Evolutionary conservation across 306 rosid species (phyloP), one percentile per base, ranked within the genome.

Genomic region (Spatholobus suberectus): DNA sequence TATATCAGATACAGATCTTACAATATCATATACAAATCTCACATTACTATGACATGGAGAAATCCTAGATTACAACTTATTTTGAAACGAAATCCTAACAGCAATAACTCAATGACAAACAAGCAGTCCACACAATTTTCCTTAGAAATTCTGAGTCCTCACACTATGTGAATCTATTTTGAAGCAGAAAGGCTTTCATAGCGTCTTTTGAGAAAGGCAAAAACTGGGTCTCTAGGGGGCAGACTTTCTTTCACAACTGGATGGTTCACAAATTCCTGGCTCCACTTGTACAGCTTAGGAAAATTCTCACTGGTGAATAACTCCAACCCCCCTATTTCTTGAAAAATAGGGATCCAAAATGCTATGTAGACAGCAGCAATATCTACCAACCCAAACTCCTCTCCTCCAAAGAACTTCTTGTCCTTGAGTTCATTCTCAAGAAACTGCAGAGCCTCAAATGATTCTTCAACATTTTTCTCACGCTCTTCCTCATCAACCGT

Each of bases 401-500:
- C 90, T 58, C 93, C 97, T 11, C 92, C 97, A 69, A 92, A 92
- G 79, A 78, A 92, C 58, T 89, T 82, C 21, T 51, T 82, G n/a
- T 38, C 88, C 52, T 79, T 80, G 7, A 92, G 69, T 81, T 92
- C 93, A 6, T 89, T 78, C 77, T 92, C 92, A 2, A 90, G 83
- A 18, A 77, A 20, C 34, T 73, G 46, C 12, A 89, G 68, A 68
- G 62, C 47, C 71, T 87, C 89, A 0, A 5, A 12, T 17, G 74
- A 55, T 81, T 87, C 92, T 63, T 66, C 87, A n/a, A 62, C 18
- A 6, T 72, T 78, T 58, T 89, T 88, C 37, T 84, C 89, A 2
- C 41, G 86, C 59, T 81, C 91, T 29, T 87, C 73, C 29, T 65
- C 76, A 11, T 75, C 75, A 10, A 14, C 6, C 0, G 24, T 38